Evolutionary conservation across 352 stramenopile species (phyloP), one percentile per base, ranked within the genome.

Genomic region (Aphanomyces stellatus): DNA sequence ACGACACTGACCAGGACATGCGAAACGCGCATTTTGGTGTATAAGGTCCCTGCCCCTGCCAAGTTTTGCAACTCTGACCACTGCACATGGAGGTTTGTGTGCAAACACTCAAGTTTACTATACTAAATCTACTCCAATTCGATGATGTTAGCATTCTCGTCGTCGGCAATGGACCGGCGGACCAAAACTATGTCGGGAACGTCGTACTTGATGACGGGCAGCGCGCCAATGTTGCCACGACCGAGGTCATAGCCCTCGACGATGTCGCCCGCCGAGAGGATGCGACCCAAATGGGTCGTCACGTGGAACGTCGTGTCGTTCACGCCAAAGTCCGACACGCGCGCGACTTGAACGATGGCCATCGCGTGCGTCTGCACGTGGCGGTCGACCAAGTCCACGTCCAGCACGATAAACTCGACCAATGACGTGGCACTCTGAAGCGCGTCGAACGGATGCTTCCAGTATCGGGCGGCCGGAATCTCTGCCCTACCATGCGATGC

Each of bases 291-390:
- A 55, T 92, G 84, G 48, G 71, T 87, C 4, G 77, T 76, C 13
- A 88, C 71, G 28, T 81, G 62, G 67, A 87, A 90, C 24, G 77
- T 88, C 65, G 77, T 88, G 62, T 92, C 84, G 70, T 90, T 92
- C 40, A 87, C 80, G 31, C 84, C 84, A 73, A 92, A 89, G 66
- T 92, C 84, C 53, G 74, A 81, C 25, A 62, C 77, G 15, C 80
- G 77, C 48, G 80, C 80, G 40, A 92, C 76, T 57, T 90, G 80
- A 41, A 92, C 73, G 51, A 90, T 79, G 4, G 80, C 81, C 19
- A 69, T 27, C 25, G 35, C 10, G 22, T 53, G 27, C 19, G n/a
- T n/a, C n/a, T n/a, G n/a, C n/a, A n/a, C n/a, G n/a, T n/a, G n/a
- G n/a, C n/a, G 22, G n/a, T 72, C 42, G 11, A 89, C 66, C 1